These are phyloP conservation scores for Eremothecium coryli DNA, from an alignment of 1,139 yeast species.

Conservation along the genomic window DNA sequence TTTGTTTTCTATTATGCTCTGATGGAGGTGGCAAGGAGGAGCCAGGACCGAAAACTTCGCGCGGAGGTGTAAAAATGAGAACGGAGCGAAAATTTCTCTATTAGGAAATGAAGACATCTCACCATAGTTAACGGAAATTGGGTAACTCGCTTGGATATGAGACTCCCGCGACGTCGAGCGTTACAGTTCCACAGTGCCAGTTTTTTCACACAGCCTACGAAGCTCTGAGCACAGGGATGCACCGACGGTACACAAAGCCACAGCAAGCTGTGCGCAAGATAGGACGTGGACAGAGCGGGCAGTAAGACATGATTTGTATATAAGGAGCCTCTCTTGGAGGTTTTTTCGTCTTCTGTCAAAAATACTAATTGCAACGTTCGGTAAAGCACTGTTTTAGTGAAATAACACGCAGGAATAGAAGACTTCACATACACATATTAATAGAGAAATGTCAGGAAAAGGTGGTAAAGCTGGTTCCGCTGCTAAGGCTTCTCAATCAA, in stretches of 20 bases:
- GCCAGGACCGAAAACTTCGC: not conserved
- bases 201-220: conserved; percentile 23
- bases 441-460: conserved; percentile 83
- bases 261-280: too few species aligned
- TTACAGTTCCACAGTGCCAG: conserved; percentile 21
- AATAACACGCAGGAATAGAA: too few species aligned
- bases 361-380: too few species aligned
- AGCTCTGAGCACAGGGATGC: conserved; percentile 12
- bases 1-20: conserved; percentile 8
- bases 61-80: too few species aligned
- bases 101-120: conserved; percentile 42
- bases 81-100: conserved; percentile 37
- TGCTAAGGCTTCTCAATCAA: conserved; percentile 91
- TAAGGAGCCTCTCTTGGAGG: conserved; percentile 1
- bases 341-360: too few species aligned
- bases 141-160: conserved; percentile 46
- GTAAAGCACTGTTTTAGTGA: not conserved
- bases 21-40: conserved; percentile 6
- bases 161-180: conserved; percentile 26
- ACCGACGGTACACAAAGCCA: conserved; percentile 6
- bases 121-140: conserved; percentile 49
- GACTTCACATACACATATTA: too few species aligned
- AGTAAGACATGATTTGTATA: conserved; percentile 4
- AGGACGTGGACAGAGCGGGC: too few species aligned
- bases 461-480: conserved; percentile 93